Evolutionary conservation across 129 eudicot genomes (phyloP), one percentile per base, ranked within the genome.

Genomic region (Helianthus tuberosus): DNA sequence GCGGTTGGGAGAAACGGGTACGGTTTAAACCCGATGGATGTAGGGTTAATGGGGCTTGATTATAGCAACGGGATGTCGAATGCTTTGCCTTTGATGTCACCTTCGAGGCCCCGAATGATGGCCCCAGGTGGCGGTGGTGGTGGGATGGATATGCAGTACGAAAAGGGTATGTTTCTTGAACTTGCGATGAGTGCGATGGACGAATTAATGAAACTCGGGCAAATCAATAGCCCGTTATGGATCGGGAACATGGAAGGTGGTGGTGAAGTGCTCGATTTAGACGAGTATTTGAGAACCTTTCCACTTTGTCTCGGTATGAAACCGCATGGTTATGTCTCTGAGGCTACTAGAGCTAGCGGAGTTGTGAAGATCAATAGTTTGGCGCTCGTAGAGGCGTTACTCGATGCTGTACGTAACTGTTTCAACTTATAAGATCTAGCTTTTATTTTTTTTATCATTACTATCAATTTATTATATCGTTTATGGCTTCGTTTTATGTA

Each of bases 101-200:
- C 85, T n/a, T 67, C 83, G 20, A 64, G 86, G 16, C 29, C 72
- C 35, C 82, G 89, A 49, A 81, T 76, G 78, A 69, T 65, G 35
- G 43, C 16, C 2, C 41, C 61, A 15, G 89, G 69, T 23, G 61
- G 50, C 14, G 84, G 83, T 1, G 74, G 73, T 2, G 53, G 68
- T 10, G 73, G 73, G 35, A 49, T 65, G 12, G 92, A 86, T 64
- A 55, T 68, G 17, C 62, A 80, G 2, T 78, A 77, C 50, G 96
- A 91, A 54, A 92, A 89, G 78, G 76, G 89, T 6, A 16, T 85
- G 69, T 78, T 86, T 74, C 64, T 86, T 12, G 88, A 87, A 39
- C 91, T 87, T 41, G 96, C 96, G 8, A 38, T 84, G 64, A 84
- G 70, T 71, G 97, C 96, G 11, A 86, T 92, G 97, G 89, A 89